phyloP scores from a whole-genome alignment of 805 yeast species.

The Komagataella kurtzmanii region DNA sequence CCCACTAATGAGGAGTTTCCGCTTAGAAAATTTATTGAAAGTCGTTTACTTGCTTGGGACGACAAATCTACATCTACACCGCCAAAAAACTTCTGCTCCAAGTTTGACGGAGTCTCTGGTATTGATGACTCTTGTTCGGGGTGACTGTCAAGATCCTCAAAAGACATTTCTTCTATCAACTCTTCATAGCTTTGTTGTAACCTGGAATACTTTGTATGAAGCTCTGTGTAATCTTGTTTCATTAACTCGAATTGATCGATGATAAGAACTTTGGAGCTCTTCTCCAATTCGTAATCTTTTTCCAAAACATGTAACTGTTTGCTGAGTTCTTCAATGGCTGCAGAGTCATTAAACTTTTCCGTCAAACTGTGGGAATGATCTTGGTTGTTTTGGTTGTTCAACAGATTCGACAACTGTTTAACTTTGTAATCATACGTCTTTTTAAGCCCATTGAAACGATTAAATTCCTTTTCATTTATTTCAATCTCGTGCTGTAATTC shows the following conservation, averaged over 20 bases:
- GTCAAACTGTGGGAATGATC: background rate
- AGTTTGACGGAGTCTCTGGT: background rate
- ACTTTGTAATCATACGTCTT: conserved; percentile 14
- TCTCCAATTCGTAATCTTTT: conserved; percentile 38
- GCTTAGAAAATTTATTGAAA: background rate
- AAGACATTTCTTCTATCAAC: conserved; percentile 4
- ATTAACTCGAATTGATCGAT: conserved; percentile 41
- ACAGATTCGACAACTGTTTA: conserved; percentile 8
- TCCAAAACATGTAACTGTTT: conserved; percentile 23
- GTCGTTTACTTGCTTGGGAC: background rate
- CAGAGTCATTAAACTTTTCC: conserved; percentile 1
- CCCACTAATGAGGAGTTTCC: background rate
- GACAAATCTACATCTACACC: background rate
- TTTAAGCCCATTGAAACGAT: conserved; percentile 14
- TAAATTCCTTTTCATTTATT: conserved; percentile 15
- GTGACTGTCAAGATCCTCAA: conserved; percentile 9
- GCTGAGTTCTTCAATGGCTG: conserved; percentile 12
- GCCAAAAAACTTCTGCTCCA: background rate
- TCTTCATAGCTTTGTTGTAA: conserved; percentile 16
- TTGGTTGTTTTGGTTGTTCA: conserved; percentile 5
- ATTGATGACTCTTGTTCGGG: background rate
- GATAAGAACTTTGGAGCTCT: conserved; percentile 34
- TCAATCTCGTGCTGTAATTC: conserved; percentile 16
- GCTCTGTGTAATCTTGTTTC: conserved; percentile 20
- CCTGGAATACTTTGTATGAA: conserved; percentile 13